Base-by-base conservation (phyloP, 352 stramenopile species). In the Phytopythium oedochilum region DNA sequence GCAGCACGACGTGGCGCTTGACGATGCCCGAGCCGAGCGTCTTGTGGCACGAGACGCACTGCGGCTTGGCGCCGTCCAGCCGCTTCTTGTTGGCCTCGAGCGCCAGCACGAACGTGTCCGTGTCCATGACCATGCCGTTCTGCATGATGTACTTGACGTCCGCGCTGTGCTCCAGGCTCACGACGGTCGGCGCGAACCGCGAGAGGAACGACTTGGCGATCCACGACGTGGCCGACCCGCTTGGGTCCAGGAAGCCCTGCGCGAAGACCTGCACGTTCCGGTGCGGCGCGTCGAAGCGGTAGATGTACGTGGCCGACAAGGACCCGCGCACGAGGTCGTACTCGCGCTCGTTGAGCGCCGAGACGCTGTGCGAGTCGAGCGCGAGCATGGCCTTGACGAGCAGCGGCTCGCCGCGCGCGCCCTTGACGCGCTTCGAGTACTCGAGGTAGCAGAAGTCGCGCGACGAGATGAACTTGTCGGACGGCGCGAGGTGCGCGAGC, bases 81-180 rank as follows among this genome's bases (percentile, higher is more conserved):
- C 70, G 63, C 20, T 70, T 68, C n/a, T 47, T 53, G 25, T 64
- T 52, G 12, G 65, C 63, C n/a, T 73, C 68, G 11, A 73, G 35
- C 9, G 66, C 65, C 26, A 70, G 64, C 20, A 73, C 58, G 47
- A 82, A 74, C 39, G 57, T 55, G 29, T 74, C 66, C 28, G 57
- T 66, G 28, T 60, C 55, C n/a, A 78, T 55, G 63, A n/a, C 67
- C 70, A 76, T 81, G 46, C 76, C 78, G 55, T 78, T 76, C 55
- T 81, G 70, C 70, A 76, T 81, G 46, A 78, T 81, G 55, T 78
- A 78, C 55, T 81, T 81, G 57, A 83, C 71, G 23, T 82, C 71
- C 15, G 69, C 71, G 25, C 69, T 71, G 78, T n/a, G n/a, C n/a
- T n/a, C n/a, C n/a, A n/a, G n/a, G n/a, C n/a, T n/a, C n/a, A n/a